Base-by-base conservation (phyloP, 441 rosid species). In the Euphorbia celastroides region DNA sequence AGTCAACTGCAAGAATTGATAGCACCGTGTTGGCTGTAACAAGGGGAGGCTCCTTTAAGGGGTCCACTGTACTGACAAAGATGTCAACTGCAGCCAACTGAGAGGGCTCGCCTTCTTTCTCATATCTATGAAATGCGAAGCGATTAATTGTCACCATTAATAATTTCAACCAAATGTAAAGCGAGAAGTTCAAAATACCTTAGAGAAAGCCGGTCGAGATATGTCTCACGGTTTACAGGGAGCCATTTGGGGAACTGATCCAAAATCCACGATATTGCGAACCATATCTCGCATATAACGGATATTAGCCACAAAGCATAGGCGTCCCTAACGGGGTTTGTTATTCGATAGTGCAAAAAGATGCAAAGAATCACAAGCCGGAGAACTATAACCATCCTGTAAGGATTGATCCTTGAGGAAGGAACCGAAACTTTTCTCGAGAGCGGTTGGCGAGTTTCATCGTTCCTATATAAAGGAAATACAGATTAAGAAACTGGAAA, bases 231-330 rank as follows among this genome's bases (percentile, higher is more conserved):
- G 66, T 75, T 73, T 64, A 80, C 80, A 46, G 83, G 83, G 17
- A 80, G 62, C 83, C 83, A 80, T 71, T 80, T 80, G 14, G 83
- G 83, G 54, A 80, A 70, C 66, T 80, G 81, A 70, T 80, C 83
- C 62, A 80, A 59, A 56, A 80, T 70, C 83, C 81, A 80, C 14
- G 83, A 75, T 51, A 77, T 71, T 34, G 78, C 79, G 63, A 80
- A 80, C 83, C 83, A 80, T 23, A 75, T 72, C 75, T 77, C 83
- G 62, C 83, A 77, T 8, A 80, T 77, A 48, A 80, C 79, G 57
- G 81, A 80, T 55, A 74, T 72, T 42, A 80, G 65, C 81, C 81
- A 77, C 64, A 80, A 58, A 30, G 77, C 56, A 59, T 70, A 66
- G 27, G 83, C 83, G 62, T 77, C 59, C 31, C 26, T 52, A 51